These are phyloP conservation scores for Akanthomyces dipterigenus DNA, from an alignment of 2,329 filamentous ascomycete species.

Conservation along the genomic window DNA sequence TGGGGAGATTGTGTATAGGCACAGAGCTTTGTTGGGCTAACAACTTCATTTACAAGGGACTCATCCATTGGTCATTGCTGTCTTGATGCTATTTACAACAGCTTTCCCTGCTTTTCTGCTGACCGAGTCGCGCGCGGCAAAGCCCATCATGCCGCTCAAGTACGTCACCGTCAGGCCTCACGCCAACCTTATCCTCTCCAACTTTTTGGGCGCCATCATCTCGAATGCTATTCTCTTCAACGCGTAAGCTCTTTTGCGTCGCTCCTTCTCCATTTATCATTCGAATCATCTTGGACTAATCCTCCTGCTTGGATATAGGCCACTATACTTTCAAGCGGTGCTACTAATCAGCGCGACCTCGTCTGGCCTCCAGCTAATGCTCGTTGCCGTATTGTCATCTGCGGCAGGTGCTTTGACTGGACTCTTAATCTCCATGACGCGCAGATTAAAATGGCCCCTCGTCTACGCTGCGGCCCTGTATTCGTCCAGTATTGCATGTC, in stretches of 20 bases:
- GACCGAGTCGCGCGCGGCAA: conserved; percentile 41
- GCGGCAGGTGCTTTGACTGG: conserved; percentile 50
- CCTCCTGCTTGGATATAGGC: conserved; percentile 32
- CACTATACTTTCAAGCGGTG: conserved; percentile 71
- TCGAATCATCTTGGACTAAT: neutral
- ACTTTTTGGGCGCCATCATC: conserved; percentile 44
- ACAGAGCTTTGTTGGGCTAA: neutral
- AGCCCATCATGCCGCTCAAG: conserved; percentile 54
- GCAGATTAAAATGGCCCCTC: conserved; percentile 53
- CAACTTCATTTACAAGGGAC: conserved; percentile 34
- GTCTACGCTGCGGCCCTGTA: conserved; percentile 41
- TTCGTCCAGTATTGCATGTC: conserved; percentile 42
- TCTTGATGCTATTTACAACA: conserved; percentile 41
- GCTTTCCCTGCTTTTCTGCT: conserved; percentile 45
- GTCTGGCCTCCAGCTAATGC: conserved; percentile 63
- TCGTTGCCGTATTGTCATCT: conserved; percentile 53
- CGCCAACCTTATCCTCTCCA: conserved; percentile 50
- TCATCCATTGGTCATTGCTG: conserved; percentile 49
- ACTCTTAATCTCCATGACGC: conserved; percentile 53
- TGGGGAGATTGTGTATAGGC: neutral
- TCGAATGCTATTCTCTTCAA: conserved; percentile 54
- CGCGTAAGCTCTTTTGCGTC: conserved; percentile 32
- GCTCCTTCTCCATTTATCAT: neutral
- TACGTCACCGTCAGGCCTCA: conserved; percentile 44
- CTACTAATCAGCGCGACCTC: conserved; percentile 61